phyloP scores from a whole-genome alignment of 179 eudicot genomes.

The Actinidia polygama region DNA sequence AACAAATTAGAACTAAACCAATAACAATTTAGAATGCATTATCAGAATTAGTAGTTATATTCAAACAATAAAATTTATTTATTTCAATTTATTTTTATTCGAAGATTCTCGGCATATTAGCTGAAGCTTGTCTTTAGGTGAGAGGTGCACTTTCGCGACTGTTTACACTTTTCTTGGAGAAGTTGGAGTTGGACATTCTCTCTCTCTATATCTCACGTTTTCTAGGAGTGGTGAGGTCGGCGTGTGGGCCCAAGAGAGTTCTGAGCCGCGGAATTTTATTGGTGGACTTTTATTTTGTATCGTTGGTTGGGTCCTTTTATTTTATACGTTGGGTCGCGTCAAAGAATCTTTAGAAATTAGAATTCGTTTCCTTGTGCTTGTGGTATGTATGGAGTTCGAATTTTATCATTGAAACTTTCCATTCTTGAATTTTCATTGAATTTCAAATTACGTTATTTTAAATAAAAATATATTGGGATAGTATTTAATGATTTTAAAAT shows the following conservation, averaged over 20 bases:
- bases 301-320: background rate
- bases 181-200: background rate
- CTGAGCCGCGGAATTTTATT: background rate
- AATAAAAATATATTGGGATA: too few species aligned
- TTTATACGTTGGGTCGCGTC: too few species aligned
- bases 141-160: background rate
- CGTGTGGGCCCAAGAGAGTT: slow-evolving; percentile 14
- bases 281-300: background rate
- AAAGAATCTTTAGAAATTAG: background rate
- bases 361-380: background rate
- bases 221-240: background rate
- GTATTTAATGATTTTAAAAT: too few species aligned
- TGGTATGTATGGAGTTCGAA: background rate
- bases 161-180: slow-evolving; percentile 17
- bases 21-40: too few species aligned
- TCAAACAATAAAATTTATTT: too few species aligned
- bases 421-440: too few species aligned
- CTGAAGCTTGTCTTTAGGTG: slow-evolving; percentile 14
- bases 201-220: background rate
- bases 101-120: slow-evolving; percentile 35
- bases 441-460: too few species aligned
- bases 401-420: too few species aligned
- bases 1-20: too few species aligned
- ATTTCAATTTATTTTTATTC: too few species aligned
- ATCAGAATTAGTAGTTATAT: too few species aligned